These are phyloP conservation scores for Macrophomina phaseolina DNA, from an alignment of 2,329 filamentous ascomycete species.

Conservation along the genomic window DNA sequence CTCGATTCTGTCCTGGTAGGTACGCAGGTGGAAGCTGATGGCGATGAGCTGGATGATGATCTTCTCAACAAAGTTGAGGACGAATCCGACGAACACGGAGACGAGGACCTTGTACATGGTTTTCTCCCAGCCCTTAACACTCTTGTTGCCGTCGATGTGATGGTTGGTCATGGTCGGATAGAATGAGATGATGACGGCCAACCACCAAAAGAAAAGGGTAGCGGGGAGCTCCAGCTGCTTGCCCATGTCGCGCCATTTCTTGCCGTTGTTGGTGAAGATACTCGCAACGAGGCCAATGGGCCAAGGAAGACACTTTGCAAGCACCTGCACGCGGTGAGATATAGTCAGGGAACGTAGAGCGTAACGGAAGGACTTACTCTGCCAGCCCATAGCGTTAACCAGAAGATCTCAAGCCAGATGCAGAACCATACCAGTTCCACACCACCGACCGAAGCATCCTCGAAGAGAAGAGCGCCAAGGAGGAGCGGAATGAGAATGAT, in stretches of 20 bases:
- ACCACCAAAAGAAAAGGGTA: conserved; percentile 89
- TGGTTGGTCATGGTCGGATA: conserved; percentile 78
- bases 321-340: conserved; percentile 49
- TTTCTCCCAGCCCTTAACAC: conserved; percentile 70
- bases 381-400: conserved; percentile 87
- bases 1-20: conserved; percentile 88
- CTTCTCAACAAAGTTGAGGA: conserved; percentile 88
- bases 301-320: conserved; percentile 68
- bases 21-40: conserved; percentile 88
- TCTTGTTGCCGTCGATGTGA: conserved; percentile 59
- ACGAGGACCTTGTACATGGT: conserved; percentile 86
- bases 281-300: conserved; percentile 69
- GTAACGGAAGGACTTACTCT: conserved; percentile 45
- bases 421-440: conserved; percentile 88
- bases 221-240: conserved; percentile 83
- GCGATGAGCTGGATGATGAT: conserved; percentile 94
- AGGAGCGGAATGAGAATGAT: conserved; percentile 72
- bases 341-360: background rate
- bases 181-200: conserved; percentile 85
- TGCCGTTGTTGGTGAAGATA: conserved; percentile 82
- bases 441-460: conserved; percentile 70
- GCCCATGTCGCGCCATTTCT: conserved; percentile 92
- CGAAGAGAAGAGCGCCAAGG: conserved; percentile 65
- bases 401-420: conserved; percentile 93
- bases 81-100: conserved; percentile 77